Evolutionary conservation across 768 basidiomycete genomes (phyloP), one percentile per base, ranked within the genome.

Genomic region (Lepiota venenata): DNA sequence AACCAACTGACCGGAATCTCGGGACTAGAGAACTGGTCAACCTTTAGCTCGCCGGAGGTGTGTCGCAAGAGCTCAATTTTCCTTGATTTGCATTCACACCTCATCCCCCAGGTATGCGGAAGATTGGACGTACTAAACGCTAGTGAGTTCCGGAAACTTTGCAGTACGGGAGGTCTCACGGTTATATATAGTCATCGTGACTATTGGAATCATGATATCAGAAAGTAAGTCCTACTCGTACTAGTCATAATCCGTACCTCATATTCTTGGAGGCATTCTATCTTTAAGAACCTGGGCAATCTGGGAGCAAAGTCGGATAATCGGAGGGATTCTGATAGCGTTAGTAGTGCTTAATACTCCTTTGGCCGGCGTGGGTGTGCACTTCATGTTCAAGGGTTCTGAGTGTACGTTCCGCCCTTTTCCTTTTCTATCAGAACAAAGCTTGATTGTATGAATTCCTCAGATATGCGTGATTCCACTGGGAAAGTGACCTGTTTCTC

Each of bases 241-340:
- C 14, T 43, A 2, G 25, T n/a, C 15, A n/a, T 29, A 4, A 12
- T 9, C 3, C 32, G 7, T 32, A 11, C 9, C 32, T 32, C 2
- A 32, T 9, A 9, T 9, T 9, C 10, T 32, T 11, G 10, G 10
- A 54, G 52, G 18, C 6, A 47, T 54, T 20, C 52, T 54, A 27
- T 27, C 15, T 21, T 38, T 54, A 7, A 25, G 52, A 32, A 54
- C 52, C 0, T 54, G 52, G 52, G 52, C 52, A 2, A 47, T 54
- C 38, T 54, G 45, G 52, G 22, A 40, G 6, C 14, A 21, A 18
- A 47, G 37, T 15, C 16, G 20, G 29, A 16, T 12, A n/a, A 37
- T 51, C 22, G 21, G 42, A 7, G 11, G 15, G 2, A 29, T 29
- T 2, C 25, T 54, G 15, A 22, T 22, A 12, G 20, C n/a, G 32